A percentile compares a stretch with the other conserved stretches of the same genome.
These are phyloP conservation scores for Clarireedia hainanense DNA, from an alignment of 2,329 filamentous ascomycete species.

Conservation along the genomic window DNA sequence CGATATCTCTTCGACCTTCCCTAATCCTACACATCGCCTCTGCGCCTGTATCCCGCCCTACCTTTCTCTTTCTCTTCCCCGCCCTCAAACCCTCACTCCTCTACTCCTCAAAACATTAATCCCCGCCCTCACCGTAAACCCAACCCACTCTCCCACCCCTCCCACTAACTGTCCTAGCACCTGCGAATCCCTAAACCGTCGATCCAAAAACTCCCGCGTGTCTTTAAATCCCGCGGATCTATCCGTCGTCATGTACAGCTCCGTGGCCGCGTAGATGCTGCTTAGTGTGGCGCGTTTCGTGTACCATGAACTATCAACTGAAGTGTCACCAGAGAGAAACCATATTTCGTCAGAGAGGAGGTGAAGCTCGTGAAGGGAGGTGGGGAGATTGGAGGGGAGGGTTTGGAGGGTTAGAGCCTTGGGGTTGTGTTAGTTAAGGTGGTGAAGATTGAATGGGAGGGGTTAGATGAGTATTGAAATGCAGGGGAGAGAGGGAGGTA, in stretches of 20 bases:
- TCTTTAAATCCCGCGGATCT: constrained; percentile 62
- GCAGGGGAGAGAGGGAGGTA: not conserved
- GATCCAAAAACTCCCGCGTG: constrained; percentile 71
- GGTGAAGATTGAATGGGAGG: not conserved
- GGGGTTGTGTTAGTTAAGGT: not conserved
- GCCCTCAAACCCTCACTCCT: constrained; percentile 58
- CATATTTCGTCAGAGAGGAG: constrained; percentile 86
- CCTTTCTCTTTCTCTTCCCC: constrained; percentile 4
- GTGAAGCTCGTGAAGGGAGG: constrained; percentile 71
- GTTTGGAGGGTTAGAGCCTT: constrained; percentile 81
- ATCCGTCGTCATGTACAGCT: constrained; percentile 94
- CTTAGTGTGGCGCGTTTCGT: constrained; percentile 57
- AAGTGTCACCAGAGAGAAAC: constrained; percentile 73
- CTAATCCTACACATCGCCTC: not conserved
- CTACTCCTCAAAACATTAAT: constrained; percentile 84
- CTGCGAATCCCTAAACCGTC: constrained; percentile 59
- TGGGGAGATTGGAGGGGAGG: constrained; percentile 67
- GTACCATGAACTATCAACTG: constrained; percentile 87
- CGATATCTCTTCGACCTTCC: too few species aligned
- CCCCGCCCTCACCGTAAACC: constrained; percentile 69
- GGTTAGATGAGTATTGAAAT: not conserved
- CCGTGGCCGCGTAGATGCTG: constrained; percentile 66
- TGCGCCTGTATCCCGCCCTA: not conserved
- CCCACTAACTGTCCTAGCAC: constrained; percentile 54
- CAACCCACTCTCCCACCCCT: constrained; percentile 66